Evolutionary conservation across 2,329 filamentous ascomycete species (phyloP), one percentile per base, ranked within the genome.

Genomic region (Fusarium tricinctum): DNA sequence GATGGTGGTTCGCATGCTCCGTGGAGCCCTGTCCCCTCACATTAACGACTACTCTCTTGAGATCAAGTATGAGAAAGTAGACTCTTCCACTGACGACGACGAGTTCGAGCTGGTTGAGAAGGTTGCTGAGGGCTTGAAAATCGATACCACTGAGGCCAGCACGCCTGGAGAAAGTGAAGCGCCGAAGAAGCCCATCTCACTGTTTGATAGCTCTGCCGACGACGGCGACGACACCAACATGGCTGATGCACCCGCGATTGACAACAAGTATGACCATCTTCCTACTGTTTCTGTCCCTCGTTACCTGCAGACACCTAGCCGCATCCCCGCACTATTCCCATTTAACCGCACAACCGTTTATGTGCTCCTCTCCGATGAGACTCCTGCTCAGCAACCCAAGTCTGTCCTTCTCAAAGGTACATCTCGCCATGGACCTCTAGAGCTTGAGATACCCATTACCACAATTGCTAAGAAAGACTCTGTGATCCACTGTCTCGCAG

Each of bases 1-100:
- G 66, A 91, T 91, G 74, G 84, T 93, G 1, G 83, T 93, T 4
- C 85, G 91, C 4, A 93, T 94, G 91, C 81, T 94, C 58, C 92
- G 91, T 73, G 91, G 86, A 0, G 88, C 90, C 0, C 77, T 93
- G 20, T 88, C 86, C 3, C 89, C 90, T 0, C 90, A 92, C 65
- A 81, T 92, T 44, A 84, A 79, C 17, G 85, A 92, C 72, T 92
- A 89, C 72, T 83, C 81, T 0, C 78, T 93, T 2, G 87, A 91
- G 71, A 78, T 92, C 63, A 85, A 88, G 54, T 92, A 91, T 68
- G 76, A 73, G 9, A 74, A 67, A 8, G 58, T 53, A 7, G 52
- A 65, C 0, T 17, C 60, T 6, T 59, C 60, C 8, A 58, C 63
- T 6, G 73, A 69, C 15, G 77, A 80, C 1, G 85, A 88, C 15